These are phyloP conservation scores for Hymenoscyphus scutula DNA, from an alignment of 2,329 filamentous ascomycete genomes.

Conservation along the genomic window DNA sequence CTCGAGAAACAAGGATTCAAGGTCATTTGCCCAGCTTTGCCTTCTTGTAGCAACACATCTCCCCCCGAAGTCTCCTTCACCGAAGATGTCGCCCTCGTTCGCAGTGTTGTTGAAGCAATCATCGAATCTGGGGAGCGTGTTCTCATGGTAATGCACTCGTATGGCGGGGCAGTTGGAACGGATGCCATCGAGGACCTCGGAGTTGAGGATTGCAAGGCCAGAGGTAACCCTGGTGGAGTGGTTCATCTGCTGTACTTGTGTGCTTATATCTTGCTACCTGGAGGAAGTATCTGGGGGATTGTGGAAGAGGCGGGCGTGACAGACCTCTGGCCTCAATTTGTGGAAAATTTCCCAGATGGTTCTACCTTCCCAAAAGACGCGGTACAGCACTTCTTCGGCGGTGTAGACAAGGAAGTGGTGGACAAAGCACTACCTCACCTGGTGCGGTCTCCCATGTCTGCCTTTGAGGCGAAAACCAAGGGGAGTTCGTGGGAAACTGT, in stretches of 20 bases:
- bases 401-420: background rate
- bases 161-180: slow-evolving; percentile 37
- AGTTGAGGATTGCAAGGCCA: slow-evolving; percentile 35
- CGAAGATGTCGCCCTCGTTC: slow-evolving; percentile 3
- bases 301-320: background rate
- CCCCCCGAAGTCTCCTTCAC: background rate
- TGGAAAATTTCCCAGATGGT: background rate
- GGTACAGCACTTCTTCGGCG: background rate
- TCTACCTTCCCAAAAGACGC: background rate
- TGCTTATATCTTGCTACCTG: slow-evolving; percentile 10
- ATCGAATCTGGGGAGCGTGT: slow-evolving; percentile 30
- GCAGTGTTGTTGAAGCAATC: background rate
- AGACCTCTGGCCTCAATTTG: slow-evolving; percentile 3
- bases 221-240: slow-evolving; percentile 39
- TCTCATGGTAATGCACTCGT: slow-evolving; percentile 40
- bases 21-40: background rate
- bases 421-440: background rate
- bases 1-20: slow-evolving; percentile 2
- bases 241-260: slow-evolving; percentile 15
- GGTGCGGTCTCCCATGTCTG: slow-evolving; percentile 4
- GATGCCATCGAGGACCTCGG: slow-evolving; percentile 36
- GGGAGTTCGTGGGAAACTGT: background rate
- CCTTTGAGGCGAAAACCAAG: background rate
- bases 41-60: slow-evolving; percentile 1
- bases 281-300: slow-evolving; percentile 1